Evolutionary conservation across 495 filamentous ascomycete species (phyloP).

Genomic region (Bacidia rubella): DNA sequence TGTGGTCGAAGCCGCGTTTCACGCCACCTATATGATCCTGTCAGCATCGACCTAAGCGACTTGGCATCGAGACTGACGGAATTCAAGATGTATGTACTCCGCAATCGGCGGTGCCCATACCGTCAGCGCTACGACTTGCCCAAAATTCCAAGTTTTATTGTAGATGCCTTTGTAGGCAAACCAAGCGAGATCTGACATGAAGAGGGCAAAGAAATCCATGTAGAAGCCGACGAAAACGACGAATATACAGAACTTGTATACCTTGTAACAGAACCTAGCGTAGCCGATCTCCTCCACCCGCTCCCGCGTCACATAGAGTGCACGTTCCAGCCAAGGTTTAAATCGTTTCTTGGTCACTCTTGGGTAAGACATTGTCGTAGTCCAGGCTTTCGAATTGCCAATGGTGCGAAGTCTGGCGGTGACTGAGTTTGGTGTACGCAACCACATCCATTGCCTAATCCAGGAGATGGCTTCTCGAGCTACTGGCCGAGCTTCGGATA

Average conservation of each 20-base stretch:
- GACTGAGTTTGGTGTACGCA: not conserved
- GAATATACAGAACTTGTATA: not conserved
- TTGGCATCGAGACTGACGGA: constrained; percentile 15
- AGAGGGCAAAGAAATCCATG: constrained; percentile 3
- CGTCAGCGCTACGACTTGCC: constrained; percentile 15
- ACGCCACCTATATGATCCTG: constrained; percentile 13
- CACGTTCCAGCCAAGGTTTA: not conserved
- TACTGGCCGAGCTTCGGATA: not conserved
- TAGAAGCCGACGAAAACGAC: constrained; percentile 7
- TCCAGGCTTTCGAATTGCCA: not conserved
- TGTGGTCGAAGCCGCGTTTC: constrained; percentile 14
- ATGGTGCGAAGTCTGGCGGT: not conserved
- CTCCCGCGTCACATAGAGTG: not conserved
- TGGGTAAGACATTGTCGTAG: not conserved
- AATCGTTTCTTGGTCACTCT: not conserved
- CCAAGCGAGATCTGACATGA: constrained; percentile 7
- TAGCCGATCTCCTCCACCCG: not conserved
- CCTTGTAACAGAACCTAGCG: not conserved
- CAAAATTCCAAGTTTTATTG: constrained; percentile 14
- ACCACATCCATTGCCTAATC: not conserved
- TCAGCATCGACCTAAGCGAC: too few species aligned
- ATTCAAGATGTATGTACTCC: constrained; percentile 16
- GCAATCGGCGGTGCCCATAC: constrained; percentile 13
- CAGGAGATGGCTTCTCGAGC: not conserved
- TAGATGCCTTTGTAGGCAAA: constrained; percentile 6